Base-by-base conservation (phyloP, 768 basidiomycete species). In the Trametes coccinea region DNA sequence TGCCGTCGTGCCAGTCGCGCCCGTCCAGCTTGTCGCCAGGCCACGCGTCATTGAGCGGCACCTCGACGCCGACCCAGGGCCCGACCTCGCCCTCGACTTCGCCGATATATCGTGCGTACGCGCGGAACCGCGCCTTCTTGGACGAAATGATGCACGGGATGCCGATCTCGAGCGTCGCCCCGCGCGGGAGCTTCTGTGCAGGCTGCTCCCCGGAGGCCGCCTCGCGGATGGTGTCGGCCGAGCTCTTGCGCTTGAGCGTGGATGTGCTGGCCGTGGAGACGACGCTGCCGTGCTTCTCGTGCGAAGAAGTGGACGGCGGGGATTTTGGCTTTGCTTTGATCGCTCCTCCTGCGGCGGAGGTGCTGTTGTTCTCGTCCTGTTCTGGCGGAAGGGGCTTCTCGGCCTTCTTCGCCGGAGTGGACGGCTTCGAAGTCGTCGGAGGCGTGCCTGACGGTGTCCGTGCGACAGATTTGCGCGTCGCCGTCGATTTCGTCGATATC, bases 41-140 rank as follows among this genome's bases (percentile, higher is more conserved):
- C 79, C 83, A 83, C n/a, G 75, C 74, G 9, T 82, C 84, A 44
- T 78, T 80, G 57, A 93, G 77, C 0, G 92, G 91, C 10, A 94
- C 90, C 72, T 95, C 93, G 14, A 95, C 90, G 13, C 93, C 93
- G 6, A 95, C 90, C 93, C 93, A 95, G 0, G 90, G 85, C 0
- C 93, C 93, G 4, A 70, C 66, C 72, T 93, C 90, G 40, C 93
- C 93, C 51, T 84, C 80, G 2, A 95, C 86, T 70, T 93, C 91
- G 5, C 90, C 93, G 53, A 95, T 93, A 71, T 95, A 95, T 4
- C 93, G 78, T 22, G 92, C 93, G 68, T 86, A 89, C 0, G 93
- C 93, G 52, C 89, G 87, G 81, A 95, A 93, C 8, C 92, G 83
- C 63, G 88, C 87, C 40, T 89, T 82, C 71, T 91, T 90, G 44